Conservation (phyloP, 2,329 filamentous ascomycete genomes). For the Balansia obtecta region DNA sequence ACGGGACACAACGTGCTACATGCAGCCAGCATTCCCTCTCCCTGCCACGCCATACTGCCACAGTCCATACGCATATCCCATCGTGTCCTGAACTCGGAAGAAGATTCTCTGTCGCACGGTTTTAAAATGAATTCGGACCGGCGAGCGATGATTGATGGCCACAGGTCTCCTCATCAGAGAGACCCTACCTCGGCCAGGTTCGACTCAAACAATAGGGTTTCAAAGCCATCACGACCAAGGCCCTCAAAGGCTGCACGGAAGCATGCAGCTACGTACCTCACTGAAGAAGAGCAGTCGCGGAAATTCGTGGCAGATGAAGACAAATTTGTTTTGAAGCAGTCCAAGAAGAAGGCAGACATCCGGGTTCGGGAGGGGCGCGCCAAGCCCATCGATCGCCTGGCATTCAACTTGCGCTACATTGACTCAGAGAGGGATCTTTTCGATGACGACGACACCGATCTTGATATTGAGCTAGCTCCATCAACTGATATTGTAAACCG, state of each 20-base stretch:
- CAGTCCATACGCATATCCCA: neutral
- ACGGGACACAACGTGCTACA: too few species aligned
- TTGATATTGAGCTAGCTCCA: slow-evolving; percentile 61
- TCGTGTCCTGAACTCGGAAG: neutral
- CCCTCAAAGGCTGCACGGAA: slow-evolving; percentile 17
- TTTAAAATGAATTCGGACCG: slow-evolving; percentile 39
- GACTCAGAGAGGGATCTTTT: slow-evolving; percentile 76
- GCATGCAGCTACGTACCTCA: slow-evolving; percentile 35
- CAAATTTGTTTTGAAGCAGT: slow-evolving; percentile 87
- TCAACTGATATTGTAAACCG: slow-evolving; percentile 72
- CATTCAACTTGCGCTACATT: slow-evolving; percentile 79
- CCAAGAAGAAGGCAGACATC: slow-evolving; percentile 96
- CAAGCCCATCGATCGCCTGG: slow-evolving; percentile 85
- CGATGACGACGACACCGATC: slow-evolving; percentile 69
- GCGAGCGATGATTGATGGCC: slow-evolving; percentile 39
- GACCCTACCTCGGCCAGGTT: slow-evolving; percentile 43
- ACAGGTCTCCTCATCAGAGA: slow-evolving; percentile 29
- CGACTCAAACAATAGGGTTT: slow-evolving; percentile 43
- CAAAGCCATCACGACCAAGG: slow-evolving; percentile 32
- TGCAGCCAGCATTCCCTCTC: too few species aligned
- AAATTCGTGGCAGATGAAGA: slow-evolving; percentile 92
- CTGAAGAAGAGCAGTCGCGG: slow-evolving; percentile 64
- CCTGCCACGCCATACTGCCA: too few species aligned
- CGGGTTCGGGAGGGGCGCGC: slow-evolving; percentile 84
- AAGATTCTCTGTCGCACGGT: too few species aligned